Evolutionary conservation across 1,139 yeast genomes (phyloP).

Genomic region (Blastobotrys aristatus): DNA sequence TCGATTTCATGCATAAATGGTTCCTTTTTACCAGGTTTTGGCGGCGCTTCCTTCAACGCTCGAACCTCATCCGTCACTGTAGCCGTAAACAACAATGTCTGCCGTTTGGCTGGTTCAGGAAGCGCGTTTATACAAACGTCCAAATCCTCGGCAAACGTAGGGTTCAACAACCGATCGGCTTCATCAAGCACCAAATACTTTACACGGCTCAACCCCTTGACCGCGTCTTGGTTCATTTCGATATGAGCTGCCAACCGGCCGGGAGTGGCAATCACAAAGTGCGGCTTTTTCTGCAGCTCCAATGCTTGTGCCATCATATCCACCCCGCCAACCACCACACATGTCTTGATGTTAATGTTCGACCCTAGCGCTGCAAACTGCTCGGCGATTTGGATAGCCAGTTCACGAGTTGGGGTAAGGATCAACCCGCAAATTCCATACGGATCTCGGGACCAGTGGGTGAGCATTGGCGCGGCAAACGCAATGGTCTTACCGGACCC

Average conservation of each 20-base stretch:
- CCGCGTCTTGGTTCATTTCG: conserved; percentile 76
- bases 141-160: conserved; percentile 77
- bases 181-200: conserved; percentile 87
- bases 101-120: conserved; percentile 69
- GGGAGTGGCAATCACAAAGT: conserved; percentile 94
- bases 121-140: conserved; percentile 60
- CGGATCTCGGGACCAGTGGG: conserved; percentile 94
- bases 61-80: conserved; percentile 92
- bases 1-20: conserved; percentile 83
- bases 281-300: conserved; percentile 77
- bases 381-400: conserved; percentile 95
- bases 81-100: conserved; percentile 89
- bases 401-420: conserved; percentile 89
- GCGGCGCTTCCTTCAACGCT: conserved; percentile 65
- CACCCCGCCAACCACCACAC: conserved; percentile 90
- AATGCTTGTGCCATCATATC: conserved; percentile 85
- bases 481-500: conserved; percentile 99
- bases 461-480: conserved; percentile 92
- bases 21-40: conserved; percentile 54
- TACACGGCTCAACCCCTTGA: conserved; percentile 69
- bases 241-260: conserved; percentile 95
- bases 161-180: conserved; percentile 85
- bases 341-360: conserved; percentile 72
- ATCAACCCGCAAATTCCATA: conserved; percentile 85
- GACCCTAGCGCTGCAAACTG: conserved; percentile 94